Conservation (phyloP, 2,329 filamentous ascomycete species). For the Raffaelea ambrosiae region DNA sequence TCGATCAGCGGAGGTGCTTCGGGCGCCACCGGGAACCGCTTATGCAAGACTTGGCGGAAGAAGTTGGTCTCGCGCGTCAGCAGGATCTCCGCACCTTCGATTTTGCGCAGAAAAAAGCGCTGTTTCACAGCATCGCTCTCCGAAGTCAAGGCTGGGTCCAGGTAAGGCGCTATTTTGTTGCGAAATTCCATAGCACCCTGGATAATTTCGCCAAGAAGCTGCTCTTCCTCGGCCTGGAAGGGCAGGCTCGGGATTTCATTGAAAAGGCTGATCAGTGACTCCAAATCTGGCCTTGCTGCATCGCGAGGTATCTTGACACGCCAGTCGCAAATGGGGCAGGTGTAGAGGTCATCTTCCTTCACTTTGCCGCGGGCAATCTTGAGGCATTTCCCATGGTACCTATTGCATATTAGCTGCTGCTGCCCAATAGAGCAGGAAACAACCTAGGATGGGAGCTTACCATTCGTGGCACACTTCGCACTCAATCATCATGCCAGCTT, state of each 20-base stretch:
- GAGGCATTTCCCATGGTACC: slow-evolving; percentile 96
- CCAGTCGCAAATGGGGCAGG: slow-evolving; percentile 96
- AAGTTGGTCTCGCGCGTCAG: slow-evolving; percentile 94
- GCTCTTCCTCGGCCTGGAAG: slow-evolving; percentile 94
- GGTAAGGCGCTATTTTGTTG: slow-evolving; percentile 69
- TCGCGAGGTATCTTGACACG: slow-evolving; percentile 94
- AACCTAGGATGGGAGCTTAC: slow-evolving; percentile 47
- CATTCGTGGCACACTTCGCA: slow-evolving; percentile 97
- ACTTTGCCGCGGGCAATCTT: slow-evolving; percentile 97
- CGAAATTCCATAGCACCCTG: slow-evolving; percentile 78
- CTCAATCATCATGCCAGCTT: slow-evolving; percentile 99
- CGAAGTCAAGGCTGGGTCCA: slow-evolving; percentile 72
- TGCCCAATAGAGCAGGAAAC: too few species aligned
- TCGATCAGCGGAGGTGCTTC: slow-evolving; percentile 79
- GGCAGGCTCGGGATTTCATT: slow-evolving; percentile 73
- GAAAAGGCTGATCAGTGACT: slow-evolving; percentile 77
- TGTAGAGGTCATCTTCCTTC: slow-evolving; percentile 97
- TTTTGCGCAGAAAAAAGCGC: slow-evolving; percentile 92
- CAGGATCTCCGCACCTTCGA: slow-evolving; percentile 92
- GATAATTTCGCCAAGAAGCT: slow-evolving; percentile 77
- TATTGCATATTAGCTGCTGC: slow-evolving; percentile 21
- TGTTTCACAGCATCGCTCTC: slow-evolving; percentile 74
- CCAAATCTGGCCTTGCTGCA: slow-evolving; percentile 87
- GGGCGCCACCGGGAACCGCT: slow-evolving; percentile 84
- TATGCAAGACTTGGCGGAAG: slow-evolving; percentile 90